Percentiles rank a stretch among this genome's conserved stretches.
These are phyloP conservation scores for Phytophthora tentaculata DNA, from an alignment of 352 stramenopile genomes.

Conservation along the genomic window DNA sequence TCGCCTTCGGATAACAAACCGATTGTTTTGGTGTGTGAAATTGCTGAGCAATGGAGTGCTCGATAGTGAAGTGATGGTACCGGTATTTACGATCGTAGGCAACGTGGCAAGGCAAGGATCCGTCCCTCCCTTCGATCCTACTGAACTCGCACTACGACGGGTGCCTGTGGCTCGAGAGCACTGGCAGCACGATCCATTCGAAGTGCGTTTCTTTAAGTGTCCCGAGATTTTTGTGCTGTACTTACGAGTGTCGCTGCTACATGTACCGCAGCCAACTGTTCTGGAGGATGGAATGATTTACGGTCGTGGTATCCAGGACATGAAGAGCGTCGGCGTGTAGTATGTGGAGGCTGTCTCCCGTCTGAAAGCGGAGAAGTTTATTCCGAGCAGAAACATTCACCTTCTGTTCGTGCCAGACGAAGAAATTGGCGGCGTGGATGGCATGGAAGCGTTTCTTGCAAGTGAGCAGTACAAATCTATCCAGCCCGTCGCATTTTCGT, in stretches of 20 bases:
- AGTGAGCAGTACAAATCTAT: conserved; percentile 86
- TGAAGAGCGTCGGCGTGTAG: conserved; percentile 96
- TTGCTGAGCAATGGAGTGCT: too few relatives aligned
- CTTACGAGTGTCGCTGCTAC: neutral
- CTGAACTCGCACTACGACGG: conserved; percentile 97
- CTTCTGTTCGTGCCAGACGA: conserved; percentile 94
- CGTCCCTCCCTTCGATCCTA: conserved; percentile 87
- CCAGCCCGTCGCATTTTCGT: conserved; percentile 86
- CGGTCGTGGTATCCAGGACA: conserved; percentile 94
- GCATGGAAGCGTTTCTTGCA: conserved; percentile 93
- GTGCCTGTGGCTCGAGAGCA: conserved; percentile 89
- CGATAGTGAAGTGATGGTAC: neutral
- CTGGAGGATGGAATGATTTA: conserved; percentile 93
- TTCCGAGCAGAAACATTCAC: conserved; percentile 88
- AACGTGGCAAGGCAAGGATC: conserved; percentile 86
- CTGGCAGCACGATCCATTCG: conserved; percentile 94
- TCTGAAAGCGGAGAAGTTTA: conserved; percentile 69
- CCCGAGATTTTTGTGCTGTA: too few relatives aligned
- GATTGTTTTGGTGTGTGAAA: conserved; percentile 87
- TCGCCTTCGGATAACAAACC: conserved; percentile 74
- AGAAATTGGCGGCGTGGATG: conserved; percentile 92
- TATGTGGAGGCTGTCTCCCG: conserved; percentile 92
- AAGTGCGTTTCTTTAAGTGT: conserved; percentile 44
- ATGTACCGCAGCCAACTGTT: conserved; percentile 68
- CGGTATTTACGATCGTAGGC: conserved; percentile 30